These are phyloP conservation scores for Tulasnella sp. DNA, from an alignment of 768 basidiomycete species.

Conservation along the genomic window DNA sequence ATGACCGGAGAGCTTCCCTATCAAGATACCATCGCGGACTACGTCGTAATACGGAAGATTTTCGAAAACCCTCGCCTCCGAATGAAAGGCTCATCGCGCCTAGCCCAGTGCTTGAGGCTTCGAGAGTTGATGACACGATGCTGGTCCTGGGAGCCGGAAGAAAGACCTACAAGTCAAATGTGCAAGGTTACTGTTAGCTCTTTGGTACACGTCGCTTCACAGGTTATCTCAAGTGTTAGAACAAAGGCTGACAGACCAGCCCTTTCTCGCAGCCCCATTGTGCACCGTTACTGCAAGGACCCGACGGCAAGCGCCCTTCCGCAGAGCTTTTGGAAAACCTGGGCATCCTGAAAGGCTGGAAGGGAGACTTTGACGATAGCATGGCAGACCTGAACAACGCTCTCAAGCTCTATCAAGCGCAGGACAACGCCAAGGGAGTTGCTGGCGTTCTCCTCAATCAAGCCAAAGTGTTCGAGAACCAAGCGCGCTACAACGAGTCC, in stretches of 20 bases:
- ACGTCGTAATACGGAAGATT: neutral
- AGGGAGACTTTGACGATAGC: neutral
- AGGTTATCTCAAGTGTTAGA: neutral
- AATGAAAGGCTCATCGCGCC: neutral
- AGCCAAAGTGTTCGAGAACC: neutral
- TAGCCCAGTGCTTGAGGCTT: neutral
- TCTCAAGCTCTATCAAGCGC: neutral
- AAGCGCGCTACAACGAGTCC: neutral
- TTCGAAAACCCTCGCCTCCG: neutral
- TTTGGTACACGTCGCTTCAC: neutral
- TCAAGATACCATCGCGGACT: neutral
- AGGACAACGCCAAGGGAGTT: neutral
- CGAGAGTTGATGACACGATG: neutral
- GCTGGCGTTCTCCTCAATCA: neutral
- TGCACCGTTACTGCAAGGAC: neutral
- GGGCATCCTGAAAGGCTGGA: neutral
- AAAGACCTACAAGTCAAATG: neutral
- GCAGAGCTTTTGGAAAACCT: neutral
- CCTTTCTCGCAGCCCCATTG: neutral
- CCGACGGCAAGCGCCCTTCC: neutral
- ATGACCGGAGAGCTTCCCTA: neutral
- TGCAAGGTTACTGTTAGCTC: neutral
- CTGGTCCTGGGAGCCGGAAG: neutral
- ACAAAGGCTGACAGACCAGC: too few relatives aligned
- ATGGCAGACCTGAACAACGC: neutral